These are phyloP conservation scores for Trichophyton rubrum DNA, from an alignment of 2,329 filamentous ascomycete species.

Conservation along the genomic window DNA sequence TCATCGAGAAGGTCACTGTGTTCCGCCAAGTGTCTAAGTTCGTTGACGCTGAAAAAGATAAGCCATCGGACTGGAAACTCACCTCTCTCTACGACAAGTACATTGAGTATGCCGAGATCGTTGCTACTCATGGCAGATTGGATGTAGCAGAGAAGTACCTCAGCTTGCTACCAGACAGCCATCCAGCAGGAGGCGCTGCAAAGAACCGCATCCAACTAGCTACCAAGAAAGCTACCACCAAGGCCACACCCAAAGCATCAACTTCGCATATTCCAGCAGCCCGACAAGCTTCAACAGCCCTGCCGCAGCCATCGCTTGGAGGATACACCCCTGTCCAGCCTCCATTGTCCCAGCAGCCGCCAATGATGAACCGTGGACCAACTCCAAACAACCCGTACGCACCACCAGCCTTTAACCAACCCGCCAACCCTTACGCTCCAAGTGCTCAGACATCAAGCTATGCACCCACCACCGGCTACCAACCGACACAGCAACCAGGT, in stretches of 20 bases:
- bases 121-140: constrained; percentile 79
- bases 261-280: constrained; percentile 23
- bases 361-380: constrained; percentile 16
- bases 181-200: constrained; percentile 76
- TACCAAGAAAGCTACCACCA: constrained; percentile 49
- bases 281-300: constrained; percentile 30
- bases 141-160: constrained; percentile 83
- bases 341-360: constrained; percentile 13
- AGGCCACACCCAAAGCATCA: constrained; percentile 30
- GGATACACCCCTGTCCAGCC: background rate
- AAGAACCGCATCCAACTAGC: constrained; percentile 75
- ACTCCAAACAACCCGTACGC: constrained; percentile 22
- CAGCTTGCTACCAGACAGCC: constrained; percentile 67
- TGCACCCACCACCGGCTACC: constrained; percentile 42
- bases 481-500: constrained; percentile 34
- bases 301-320: constrained; percentile 22
- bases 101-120: constrained; percentile 89
- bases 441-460: constrained; percentile 23
- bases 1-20: constrained; percentile 96
- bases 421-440: constrained; percentile 24
- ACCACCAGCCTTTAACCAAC: constrained; percentile 12
- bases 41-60: constrained; percentile 59
- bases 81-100: constrained; percentile 84
- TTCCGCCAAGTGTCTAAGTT: constrained; percentile 94
- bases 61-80: constrained; percentile 77